Evolutionary conservation across 2,329 filamentous ascomycete species (phyloP).

Genomic region (Harringtonia lauricola): DNA sequence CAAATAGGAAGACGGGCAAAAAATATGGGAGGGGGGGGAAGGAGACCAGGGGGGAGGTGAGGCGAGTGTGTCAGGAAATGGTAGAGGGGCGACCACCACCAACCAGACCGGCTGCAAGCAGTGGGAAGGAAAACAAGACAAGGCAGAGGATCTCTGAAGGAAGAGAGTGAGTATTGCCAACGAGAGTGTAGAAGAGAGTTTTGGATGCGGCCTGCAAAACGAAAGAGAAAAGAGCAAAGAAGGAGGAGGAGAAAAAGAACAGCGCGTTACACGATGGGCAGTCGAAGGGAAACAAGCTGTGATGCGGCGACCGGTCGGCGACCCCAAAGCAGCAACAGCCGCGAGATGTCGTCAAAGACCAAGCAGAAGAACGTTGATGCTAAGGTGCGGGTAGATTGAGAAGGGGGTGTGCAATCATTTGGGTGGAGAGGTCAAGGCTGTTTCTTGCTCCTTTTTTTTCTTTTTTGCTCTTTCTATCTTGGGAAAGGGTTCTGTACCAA

Average conservation of each 20-base stretch:
- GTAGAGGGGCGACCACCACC: not conserved
- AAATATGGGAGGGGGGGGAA: not conserved
- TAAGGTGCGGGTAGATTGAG: not conserved
- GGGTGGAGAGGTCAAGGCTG: not conserved
- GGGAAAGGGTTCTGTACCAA: not conserved
- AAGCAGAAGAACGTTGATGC: not conserved
- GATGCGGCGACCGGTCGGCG: conserved; percentile 2
- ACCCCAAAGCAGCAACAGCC: not conserved
- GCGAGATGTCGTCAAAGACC: not conserved
- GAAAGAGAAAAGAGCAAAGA: not conserved
- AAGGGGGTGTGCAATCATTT: not conserved
- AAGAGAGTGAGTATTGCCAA: no score
- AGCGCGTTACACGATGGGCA: conserved; percentile 7
- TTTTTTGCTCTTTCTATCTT: no score
- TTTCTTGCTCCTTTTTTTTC: no score
- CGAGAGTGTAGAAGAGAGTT: not conserved
- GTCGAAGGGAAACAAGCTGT: not conserved
- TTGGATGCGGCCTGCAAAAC: no score
- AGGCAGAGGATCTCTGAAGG: no score
- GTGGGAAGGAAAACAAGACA: no score
- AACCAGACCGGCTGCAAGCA: no score
- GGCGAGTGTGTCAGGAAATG: not conserved
- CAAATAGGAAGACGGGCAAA: conserved; percentile 9
- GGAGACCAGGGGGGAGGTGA: not conserved
- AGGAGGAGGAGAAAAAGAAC: not conserved